Percentiles rank a stretch among this genome's conserved stretches.
phyloP scores from a whole-genome alignment of 805 yeast species.

The Jamesozyma jinghongensis region DNA sequence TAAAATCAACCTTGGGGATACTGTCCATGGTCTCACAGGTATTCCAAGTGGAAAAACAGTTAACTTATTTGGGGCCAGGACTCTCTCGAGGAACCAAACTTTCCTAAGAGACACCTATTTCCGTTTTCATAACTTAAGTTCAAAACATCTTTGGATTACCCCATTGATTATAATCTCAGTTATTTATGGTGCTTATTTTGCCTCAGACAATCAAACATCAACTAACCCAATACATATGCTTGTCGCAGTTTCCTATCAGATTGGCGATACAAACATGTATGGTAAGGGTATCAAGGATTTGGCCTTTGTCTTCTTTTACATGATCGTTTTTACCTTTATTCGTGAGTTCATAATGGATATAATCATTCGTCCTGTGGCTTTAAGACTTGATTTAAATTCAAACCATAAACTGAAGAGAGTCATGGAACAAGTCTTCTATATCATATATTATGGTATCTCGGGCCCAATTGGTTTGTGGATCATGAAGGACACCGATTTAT shows the following conservation, averaged over 20 bases:
- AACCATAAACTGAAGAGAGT: slow-evolving; percentile 60
- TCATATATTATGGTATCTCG: slow-evolving; percentile 67
- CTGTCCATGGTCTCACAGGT: slow-evolving; percentile 34
- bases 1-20: slow-evolving; percentile 62
- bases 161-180: slow-evolving; percentile 44
- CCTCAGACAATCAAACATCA: slow-evolving; percentile 48
- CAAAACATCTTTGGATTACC: slow-evolving; percentile 59
- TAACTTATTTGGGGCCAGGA: no score
- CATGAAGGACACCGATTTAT: slow-evolving; percentile 73
- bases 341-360: slow-evolving; percentile 89
- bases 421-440: slow-evolving; percentile 86
- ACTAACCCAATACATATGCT: slow-evolving; percentile 58
- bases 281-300: slow-evolving; percentile 86
- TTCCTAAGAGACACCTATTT: not conserved
- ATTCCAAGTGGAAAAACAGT: not conserved
- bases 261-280: slow-evolving; percentile 54
- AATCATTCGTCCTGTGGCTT: slow-evolving; percentile 65
- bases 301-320: slow-evolving; percentile 66
- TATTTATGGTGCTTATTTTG: slow-evolving; percentile 37
- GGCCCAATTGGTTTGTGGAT: slow-evolving; percentile 87
- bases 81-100: not conserved
- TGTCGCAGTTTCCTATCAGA: slow-evolving; percentile 54
- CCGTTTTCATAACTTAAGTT: slow-evolving; percentile 17
- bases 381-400: slow-evolving; percentile 31
- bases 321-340: slow-evolving; percentile 78